These are phyloP conservation scores for Flaveria linearis DNA, from an alignment of 129 eudicot genomes.

Conservation along the genomic window DNA sequence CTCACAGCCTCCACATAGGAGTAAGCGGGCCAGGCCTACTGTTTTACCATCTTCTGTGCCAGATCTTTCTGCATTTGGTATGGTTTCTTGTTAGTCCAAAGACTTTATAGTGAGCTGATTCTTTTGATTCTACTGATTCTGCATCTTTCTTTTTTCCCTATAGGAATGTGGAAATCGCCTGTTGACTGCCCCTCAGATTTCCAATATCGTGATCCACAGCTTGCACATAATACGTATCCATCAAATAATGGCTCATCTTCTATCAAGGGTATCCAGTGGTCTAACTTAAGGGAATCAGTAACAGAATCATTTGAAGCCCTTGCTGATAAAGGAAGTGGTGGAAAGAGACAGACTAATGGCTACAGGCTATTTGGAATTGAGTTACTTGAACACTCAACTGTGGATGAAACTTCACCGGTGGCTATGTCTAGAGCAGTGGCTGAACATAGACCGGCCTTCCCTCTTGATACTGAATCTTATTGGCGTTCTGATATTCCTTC, in stretches of 20 bases:
- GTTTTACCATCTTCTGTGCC: constrained; percentile 57
- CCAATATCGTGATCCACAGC: constrained; percentile 51
- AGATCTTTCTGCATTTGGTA: constrained; percentile 68
- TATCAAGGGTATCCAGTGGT: constrained; percentile 54
- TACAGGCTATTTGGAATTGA: constrained; percentile 88
- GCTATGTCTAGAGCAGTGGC: constrained; percentile 35
- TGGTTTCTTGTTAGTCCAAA: neutral
- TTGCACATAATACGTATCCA: constrained; percentile 51
- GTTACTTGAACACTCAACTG: constrained; percentile 56
- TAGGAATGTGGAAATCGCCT: constrained; percentile 81
- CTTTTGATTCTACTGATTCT: neutral
- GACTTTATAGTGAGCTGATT: neutral
- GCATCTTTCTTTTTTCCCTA: neutral
- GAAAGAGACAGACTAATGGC: constrained; percentile 68
- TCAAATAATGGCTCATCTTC: constrained; percentile 50
- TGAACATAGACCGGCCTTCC: constrained; percentile 48
- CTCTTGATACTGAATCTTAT: constrained; percentile 61
- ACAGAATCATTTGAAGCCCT: constrained; percentile 58
- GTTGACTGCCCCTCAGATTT: constrained; percentile 51
- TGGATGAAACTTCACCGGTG: constrained; percentile 52
- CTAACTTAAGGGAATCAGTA: constrained; percentile 51
- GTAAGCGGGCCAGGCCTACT: constrained; percentile 71
- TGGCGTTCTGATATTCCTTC: constrained; percentile 68
- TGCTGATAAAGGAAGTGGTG: constrained; percentile 48
- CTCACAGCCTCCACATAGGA: constrained; percentile 72